Conservation (phyloP, 164 flowering plant genomes). For the Houttuynia cordata region DNA sequence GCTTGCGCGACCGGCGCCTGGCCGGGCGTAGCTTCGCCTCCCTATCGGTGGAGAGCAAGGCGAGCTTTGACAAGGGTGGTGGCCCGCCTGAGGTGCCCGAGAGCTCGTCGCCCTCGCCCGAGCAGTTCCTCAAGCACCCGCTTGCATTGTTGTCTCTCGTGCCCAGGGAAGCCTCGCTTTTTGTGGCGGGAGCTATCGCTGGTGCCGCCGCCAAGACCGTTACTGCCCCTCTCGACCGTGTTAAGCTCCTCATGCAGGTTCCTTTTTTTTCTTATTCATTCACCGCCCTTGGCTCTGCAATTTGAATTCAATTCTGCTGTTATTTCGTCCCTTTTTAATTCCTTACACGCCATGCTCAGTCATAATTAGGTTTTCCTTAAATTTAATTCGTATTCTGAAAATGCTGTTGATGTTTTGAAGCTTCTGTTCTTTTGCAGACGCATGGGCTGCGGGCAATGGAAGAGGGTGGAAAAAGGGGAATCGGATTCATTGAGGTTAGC, state of each 20-base stretch:
- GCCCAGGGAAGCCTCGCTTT: slow-evolving; percentile 70
- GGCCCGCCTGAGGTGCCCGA: slow-evolving; percentile 20
- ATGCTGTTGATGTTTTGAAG: neutral
- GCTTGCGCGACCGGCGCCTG: neutral
- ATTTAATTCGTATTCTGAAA: neutral
- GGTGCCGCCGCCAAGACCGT: slow-evolving; percentile 82
- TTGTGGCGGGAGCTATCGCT: slow-evolving; percentile 77
- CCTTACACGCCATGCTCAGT: too few relatives aligned
- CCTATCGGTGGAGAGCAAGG: slow-evolving; percentile 25
- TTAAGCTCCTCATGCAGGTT: slow-evolving; percentile 91
- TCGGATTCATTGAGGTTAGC: slow-evolving; percentile 78
- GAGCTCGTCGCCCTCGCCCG: slow-evolving; percentile 31
- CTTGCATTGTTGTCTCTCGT: slow-evolving; percentile 52
- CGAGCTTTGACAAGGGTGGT: slow-evolving; percentile 23
- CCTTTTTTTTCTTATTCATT: neutral
- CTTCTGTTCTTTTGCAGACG: slow-evolving; percentile 36
- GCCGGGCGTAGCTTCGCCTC: neutral
- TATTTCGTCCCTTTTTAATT: too few relatives aligned
- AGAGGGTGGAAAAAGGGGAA: slow-evolving; percentile 66
- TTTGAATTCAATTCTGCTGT: too few relatives aligned
- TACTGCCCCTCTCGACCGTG: slow-evolving; percentile 86
- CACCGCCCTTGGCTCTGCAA: too few relatives aligned
- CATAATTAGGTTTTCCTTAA: neutral
- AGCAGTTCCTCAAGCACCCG: slow-evolving; percentile 73
- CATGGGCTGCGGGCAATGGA: slow-evolving; percentile 77